Conservation (phyloP, 2,329 filamentous ascomycete species). For the Cytospora piceicola region DNA sequence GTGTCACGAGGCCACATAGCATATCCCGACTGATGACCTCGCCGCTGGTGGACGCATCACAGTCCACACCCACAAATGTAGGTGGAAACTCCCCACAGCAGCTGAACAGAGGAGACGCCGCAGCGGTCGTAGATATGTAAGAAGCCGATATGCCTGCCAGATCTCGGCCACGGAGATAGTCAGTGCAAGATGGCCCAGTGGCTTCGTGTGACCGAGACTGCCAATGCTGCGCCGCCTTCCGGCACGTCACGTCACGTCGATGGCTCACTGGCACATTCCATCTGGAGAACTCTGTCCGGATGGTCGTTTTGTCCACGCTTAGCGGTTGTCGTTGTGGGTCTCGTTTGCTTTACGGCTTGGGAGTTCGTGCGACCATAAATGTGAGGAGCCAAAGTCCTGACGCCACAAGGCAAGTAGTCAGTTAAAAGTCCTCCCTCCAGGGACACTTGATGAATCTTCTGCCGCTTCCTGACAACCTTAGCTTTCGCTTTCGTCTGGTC, state of each 20-base stretch:
- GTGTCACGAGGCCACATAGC: conserved; percentile 19
- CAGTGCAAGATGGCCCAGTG: conserved; percentile 16
- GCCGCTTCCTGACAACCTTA: not conserved
- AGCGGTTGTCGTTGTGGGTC: not conserved
- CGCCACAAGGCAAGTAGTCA: not conserved
- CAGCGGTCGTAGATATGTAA: conserved; percentile 5
- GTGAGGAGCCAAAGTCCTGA: not conserved
- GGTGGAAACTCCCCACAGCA: conserved; percentile 1
- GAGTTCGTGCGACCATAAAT: not conserved
- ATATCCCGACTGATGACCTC: conserved; percentile 18
- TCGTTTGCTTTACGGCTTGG: not conserved
- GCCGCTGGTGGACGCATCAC: conserved; percentile 4
- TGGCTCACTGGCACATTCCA: conserved; percentile 10
- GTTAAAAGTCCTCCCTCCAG: not conserved
- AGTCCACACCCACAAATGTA: conserved; percentile 5
- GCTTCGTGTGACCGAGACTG: conserved; percentile 26
- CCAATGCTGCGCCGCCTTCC: conserved; percentile 17
- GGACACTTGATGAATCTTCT: not conserved
- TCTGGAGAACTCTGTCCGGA: conserved; percentile 4
- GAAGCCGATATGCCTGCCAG: conserved; percentile 18
- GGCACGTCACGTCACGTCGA: conserved; percentile 2
- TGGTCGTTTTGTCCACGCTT: not conserved
- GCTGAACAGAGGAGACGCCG: conserved; percentile 4
- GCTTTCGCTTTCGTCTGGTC: not conserved
- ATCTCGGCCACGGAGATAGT: conserved; percentile 12